A percentile compares a stretch with the other conserved stretches of the same genome.
phyloP scores from a whole-genome alignment of 148 eudicot species.

The Chenopodium formosanum region DNA sequence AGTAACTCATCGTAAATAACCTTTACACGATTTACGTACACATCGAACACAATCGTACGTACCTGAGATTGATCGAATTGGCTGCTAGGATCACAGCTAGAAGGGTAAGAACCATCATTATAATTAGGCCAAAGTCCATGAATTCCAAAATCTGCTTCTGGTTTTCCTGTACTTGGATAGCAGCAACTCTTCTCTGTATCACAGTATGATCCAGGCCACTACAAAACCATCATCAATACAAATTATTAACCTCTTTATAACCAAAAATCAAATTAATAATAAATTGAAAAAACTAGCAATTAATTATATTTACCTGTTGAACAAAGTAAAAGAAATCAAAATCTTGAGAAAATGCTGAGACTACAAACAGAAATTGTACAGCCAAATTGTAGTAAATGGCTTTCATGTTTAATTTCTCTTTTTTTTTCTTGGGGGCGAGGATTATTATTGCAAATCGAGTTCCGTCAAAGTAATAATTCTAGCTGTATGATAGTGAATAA shows the following conservation, averaged over 20 bases:
- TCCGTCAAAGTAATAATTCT: background rate
- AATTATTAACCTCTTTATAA: background rate
- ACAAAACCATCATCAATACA: background rate
- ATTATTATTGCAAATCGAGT: too few relatives aligned
- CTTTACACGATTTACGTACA: too few relatives aligned
- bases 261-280: background rate
- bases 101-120: constrained; percentile 56
- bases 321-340: constrained; percentile 70
- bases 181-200: constrained; percentile 55
- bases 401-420: background rate
- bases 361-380: constrained; percentile 25
- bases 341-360: constrained; percentile 34
- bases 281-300: background rate
- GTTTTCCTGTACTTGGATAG: constrained; percentile 67
- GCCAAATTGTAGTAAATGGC: constrained; percentile 27
- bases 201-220: constrained; percentile 92
- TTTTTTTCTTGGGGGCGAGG: background rate
- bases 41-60: background rate
- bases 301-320: constrained; percentile 43
- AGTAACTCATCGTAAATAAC: too few relatives aligned
- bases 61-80: constrained; percentile 45
- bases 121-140: constrained; percentile 85
- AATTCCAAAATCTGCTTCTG: constrained; percentile 62
- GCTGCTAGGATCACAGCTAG: constrained; percentile 50
- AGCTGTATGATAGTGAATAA: too few relatives aligned